A percentile compares a stretch with the other conserved stretches of the same genome.
These are phyloP conservation scores for Talaromyces sp. DNA, from an alignment of 2,329 filamentous ascomycete species.

Conservation along the genomic window DNA sequence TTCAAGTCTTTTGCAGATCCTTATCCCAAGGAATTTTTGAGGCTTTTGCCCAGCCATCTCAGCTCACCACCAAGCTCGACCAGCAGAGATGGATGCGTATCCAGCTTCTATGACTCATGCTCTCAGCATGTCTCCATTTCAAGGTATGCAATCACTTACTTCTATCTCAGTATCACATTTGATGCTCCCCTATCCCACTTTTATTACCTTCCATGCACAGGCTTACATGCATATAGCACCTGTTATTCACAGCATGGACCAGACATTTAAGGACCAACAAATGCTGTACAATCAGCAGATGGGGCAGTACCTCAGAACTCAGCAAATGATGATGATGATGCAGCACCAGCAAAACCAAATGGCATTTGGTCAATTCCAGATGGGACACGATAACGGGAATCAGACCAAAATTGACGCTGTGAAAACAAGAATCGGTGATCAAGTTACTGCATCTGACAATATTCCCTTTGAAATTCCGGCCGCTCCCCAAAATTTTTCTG, in stretches of 20 bases:
- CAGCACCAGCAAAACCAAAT: constrained; percentile 4
- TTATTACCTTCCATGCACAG: background rate
- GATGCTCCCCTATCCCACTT: background rate
- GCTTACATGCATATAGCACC: background rate
- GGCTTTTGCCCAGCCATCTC: background rate
- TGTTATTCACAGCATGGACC: background rate
- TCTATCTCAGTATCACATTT: background rate
- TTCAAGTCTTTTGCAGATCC: background rate
- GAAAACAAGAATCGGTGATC: background rate
- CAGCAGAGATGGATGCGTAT: background rate
- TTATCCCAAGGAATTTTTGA: background rate
- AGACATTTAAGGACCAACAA: background rate
- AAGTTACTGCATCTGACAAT: background rate
- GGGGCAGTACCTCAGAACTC: constrained; percentile 2
- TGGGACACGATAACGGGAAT: constrained; percentile 3
- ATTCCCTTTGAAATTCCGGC: constrained; percentile 7
- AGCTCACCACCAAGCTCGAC: background rate
- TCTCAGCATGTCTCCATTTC: constrained; percentile 5
- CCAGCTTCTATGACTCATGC: background rate
- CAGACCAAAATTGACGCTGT: constrained; percentile 1
- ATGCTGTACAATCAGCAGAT: constrained; percentile 4
- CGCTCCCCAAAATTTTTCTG: background rate
- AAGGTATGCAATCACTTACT: background rate
- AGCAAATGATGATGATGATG: background rate
- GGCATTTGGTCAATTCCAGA: constrained; percentile 3